Percentiles rank a stretch among this genome's conserved stretches.
Evolutionary conservation across 2,329 filamentous ascomycete genomes (phyloP).

Genomic region (Macroventuria anomochaeta): DNA sequence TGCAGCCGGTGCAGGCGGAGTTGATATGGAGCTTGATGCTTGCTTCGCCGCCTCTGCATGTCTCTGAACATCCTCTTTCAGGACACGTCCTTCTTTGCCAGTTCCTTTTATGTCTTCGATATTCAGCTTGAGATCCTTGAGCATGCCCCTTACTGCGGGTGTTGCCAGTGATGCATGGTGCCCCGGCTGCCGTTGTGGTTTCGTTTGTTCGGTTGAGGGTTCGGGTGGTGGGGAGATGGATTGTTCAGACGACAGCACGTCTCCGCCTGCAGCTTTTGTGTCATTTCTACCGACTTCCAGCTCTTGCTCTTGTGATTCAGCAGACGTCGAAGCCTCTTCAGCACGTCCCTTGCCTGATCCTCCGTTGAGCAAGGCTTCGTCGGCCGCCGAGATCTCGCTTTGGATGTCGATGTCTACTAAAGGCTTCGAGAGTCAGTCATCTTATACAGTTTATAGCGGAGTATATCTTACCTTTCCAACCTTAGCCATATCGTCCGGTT

Average conservation of each 20-base stretch:
- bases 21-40: slow-evolving; percentile 32
- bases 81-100: slow-evolving; percentile 86
- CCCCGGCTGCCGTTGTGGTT: slow-evolving; percentile 53
- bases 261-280: slow-evolving; percentile 36
- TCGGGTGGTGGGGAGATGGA: slow-evolving; percentile 29
- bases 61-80: slow-evolving; percentile 85
- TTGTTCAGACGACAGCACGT: slow-evolving; percentile 25
- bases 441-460: too few relatives aligned
- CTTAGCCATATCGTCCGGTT: slow-evolving; percentile 93
- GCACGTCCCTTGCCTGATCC: slow-evolving; percentile 36
- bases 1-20: slow-evolving; percentile 38
- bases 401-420: slow-evolving; percentile 95
- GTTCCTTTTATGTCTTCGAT: slow-evolving; percentile 83
- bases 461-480: slow-evolving; percentile 71
- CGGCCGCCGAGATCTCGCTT: slow-evolving; percentile 72
- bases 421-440: slow-evolving; percentile 60
- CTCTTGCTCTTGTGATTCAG: slow-evolving; percentile 26
- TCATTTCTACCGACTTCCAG: slow-evolving; percentile 44
- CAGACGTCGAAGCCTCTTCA: slow-evolving; percentile 24
- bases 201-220: slow-evolving; percentile 23
- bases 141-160: slow-evolving; percentile 87
- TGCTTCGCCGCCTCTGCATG: slow-evolving; percentile 32
- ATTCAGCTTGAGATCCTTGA: slow-evolving; percentile 78
- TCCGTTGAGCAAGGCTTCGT: slow-evolving; percentile 54
- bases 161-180: slow-evolving; percentile 81